Evolutionary conservation across 495 filamentous ascomycete species (phyloP).

Genomic region (Aspergillus taichungensis): DNA sequence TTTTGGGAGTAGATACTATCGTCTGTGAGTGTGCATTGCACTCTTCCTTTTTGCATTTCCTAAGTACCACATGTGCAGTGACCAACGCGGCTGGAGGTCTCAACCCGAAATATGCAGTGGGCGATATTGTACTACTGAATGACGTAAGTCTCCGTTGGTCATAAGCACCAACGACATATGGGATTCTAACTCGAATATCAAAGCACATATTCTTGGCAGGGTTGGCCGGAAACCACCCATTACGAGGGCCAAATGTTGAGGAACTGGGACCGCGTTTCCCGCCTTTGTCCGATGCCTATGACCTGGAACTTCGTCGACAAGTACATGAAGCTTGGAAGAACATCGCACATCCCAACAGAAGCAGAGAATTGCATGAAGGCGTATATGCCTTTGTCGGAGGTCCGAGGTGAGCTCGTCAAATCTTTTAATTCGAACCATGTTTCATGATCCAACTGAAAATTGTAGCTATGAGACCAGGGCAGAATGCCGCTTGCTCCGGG

Average conservation of each 20-base stretch:
- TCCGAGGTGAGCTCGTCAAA: conserved; percentile 44
- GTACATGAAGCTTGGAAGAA: conserved; percentile 55
- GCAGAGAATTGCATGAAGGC: conserved; percentile 56
- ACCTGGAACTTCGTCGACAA: conserved; percentile 53
- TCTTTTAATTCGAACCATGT: neutral
- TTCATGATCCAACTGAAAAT: conserved; percentile 1
- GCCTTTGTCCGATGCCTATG: conserved; percentile 67
- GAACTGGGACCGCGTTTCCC: conserved; percentile 65
- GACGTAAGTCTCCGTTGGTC: conserved; percentile 41
- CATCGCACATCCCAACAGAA: conserved; percentile 29
- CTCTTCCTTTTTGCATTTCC: conserved; percentile 23
- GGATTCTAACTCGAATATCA: neutral
- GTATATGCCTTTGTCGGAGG: conserved; percentile 69
- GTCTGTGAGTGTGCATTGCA: conserved; percentile 39
- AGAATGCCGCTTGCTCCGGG: conserved; percentile 63
- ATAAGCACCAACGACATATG: no score
- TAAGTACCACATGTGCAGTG: conserved; percentile 32
- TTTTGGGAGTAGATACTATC: conserved; percentile 55
- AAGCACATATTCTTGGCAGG: conserved; percentile 71
- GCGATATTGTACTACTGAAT: conserved; percentile 64
- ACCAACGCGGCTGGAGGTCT: conserved; percentile 73
- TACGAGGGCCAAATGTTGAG: conserved; percentile 63
- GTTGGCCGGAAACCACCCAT: conserved; percentile 56
- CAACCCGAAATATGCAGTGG: conserved; percentile 58
- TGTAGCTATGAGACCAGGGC: conserved; percentile 65